Evolutionary conservation across 2,329 filamentous ascomycete species (phyloP).

Genomic region (Diaporthe citri): DNA sequence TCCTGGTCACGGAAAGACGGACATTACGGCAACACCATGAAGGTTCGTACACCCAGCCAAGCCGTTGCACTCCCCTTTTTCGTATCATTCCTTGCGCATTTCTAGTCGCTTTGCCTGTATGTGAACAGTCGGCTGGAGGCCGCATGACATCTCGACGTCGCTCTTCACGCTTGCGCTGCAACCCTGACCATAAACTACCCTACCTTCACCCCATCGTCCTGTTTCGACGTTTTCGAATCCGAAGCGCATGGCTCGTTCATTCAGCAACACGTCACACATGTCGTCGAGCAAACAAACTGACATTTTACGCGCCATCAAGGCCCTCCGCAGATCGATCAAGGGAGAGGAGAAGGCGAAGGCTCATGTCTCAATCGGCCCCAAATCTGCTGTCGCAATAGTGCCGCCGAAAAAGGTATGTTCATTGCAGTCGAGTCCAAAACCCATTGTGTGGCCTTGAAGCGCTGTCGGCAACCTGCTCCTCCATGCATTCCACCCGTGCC

Average conservation of each 20-base stretch:
- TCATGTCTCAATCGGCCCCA: slow-evolving; percentile 83
- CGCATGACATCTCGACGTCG: neutral
- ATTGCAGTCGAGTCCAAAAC: neutral
- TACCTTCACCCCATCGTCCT: neutral
- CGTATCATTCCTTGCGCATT: neutral
- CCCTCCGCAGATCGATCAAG: slow-evolving; percentile 89
- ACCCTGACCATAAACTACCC: neutral
- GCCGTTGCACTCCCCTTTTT: neutral
- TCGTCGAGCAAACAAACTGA: slow-evolving; percentile 51
- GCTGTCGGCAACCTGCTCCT: slow-evolving; percentile 8
- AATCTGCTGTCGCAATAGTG: slow-evolving; percentile 88
- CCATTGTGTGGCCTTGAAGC: neutral
- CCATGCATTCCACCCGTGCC: slow-evolving; percentile 25
- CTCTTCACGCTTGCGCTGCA: slow-evolving; percentile 11
- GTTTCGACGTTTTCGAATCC: slow-evolving; percentile 36
- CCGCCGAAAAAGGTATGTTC: slow-evolving; percentile 88
- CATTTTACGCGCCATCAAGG: slow-evolving; percentile 67
- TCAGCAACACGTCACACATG: slow-evolving; percentile 11
- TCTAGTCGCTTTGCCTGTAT: neutral
- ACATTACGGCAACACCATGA: slow-evolving; percentile 36
- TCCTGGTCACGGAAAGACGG: slow-evolving; percentile 19
- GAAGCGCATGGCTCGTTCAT: slow-evolving; percentile 5
- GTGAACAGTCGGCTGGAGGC: neutral
- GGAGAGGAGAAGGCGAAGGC: slow-evolving; percentile 80
- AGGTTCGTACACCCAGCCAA: slow-evolving; percentile 35